Evolutionary conservation across 2,329 filamentous ascomycete species (phyloP).

Genomic region (Tolypocladium album): DNA sequence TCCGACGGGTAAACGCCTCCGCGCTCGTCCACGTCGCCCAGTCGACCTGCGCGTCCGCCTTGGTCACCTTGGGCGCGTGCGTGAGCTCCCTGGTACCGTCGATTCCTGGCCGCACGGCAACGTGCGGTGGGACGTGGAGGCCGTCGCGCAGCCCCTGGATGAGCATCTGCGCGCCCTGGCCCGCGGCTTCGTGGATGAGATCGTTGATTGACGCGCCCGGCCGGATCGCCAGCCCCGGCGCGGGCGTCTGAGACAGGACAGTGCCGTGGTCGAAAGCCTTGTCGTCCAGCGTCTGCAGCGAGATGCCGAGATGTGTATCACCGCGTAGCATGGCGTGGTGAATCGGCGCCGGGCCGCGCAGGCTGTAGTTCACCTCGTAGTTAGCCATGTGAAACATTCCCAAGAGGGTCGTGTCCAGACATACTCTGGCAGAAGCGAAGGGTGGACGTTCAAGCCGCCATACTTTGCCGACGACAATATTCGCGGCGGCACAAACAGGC

Average conservation of each 20-base stretch:
- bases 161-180: conserved; percentile 60
- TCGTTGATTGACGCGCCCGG: conserved; percentile 30
- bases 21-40: conserved; percentile 42
- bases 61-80: conserved; percentile 65
- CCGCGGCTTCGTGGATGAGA: conserved; percentile 40
- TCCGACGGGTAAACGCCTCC: conserved; percentile 42
- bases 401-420: conserved; percentile 8
- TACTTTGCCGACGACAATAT: conserved; percentile 62
- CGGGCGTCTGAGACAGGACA: conserved; percentile 59
- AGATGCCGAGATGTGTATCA: conserved; percentile 57
- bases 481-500: conserved; percentile 71
- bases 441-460: conserved; percentile 88
- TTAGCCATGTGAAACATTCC: neutral
- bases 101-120: conserved; percentile 16
- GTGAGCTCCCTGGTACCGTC: conserved; percentile 8
- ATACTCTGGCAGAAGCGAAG: conserved; percentile 78
- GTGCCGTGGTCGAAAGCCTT: conserved; percentile 67
- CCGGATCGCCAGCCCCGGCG: conserved; percentile 43
- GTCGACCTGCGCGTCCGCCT: conserved; percentile 51
- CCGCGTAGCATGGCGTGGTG: conserved; percentile 68
- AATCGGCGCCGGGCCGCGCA: conserved; percentile 78
- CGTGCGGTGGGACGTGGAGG: conserved; percentile 54
- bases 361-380: conserved; percentile 31
- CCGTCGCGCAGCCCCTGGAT: conserved; percentile 50
- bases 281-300: conserved; percentile 77